Conservation (phyloP, 2,329 filamentous ascomycete species). For the Neofusicoccum ribis region DNA sequence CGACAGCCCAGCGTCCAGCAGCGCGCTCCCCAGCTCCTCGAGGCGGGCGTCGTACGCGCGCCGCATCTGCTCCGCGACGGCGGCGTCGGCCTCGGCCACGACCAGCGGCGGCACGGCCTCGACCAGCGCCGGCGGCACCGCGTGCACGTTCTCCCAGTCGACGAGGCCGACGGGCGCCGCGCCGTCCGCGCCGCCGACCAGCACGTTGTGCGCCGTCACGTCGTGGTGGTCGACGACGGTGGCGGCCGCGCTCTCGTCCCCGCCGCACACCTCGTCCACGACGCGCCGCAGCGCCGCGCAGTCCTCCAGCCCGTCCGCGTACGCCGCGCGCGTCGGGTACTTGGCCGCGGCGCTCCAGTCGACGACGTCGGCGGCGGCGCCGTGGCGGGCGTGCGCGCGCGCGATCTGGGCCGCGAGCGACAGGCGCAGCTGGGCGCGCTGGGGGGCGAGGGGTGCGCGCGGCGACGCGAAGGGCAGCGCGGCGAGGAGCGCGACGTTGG, state of each 20-base stretch:
- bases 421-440: no score
- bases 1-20: not conserved
- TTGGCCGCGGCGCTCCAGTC: no score
- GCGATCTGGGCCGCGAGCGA: no score
- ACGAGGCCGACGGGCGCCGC: slow-evolving; percentile 4
- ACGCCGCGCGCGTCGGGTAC: no score
- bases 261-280: not conserved
- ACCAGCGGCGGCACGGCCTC: not conserved
- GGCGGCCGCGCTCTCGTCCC: no score
- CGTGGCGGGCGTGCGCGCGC: no score
- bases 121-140: not conserved
- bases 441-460: no score
- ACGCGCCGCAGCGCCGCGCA: no score
- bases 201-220: slow-evolving; percentile 1
- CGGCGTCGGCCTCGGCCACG: not conserved
- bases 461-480: no score
- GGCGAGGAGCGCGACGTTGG: no score
- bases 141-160: slow-evolving; percentile 16
- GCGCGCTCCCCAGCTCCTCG: not conserved
- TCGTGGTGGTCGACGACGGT: slow-evolving; percentile 11
- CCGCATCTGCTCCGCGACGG: not conserved
- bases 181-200: not conserved
- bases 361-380: no score
- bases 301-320: no score
- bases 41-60: not conserved